A percentile compares a stretch with the other conserved stretches of the same genome.
Conservation (phyloP, 176 grass and related monocot species). For the Oryza longistaminata region DNA sequence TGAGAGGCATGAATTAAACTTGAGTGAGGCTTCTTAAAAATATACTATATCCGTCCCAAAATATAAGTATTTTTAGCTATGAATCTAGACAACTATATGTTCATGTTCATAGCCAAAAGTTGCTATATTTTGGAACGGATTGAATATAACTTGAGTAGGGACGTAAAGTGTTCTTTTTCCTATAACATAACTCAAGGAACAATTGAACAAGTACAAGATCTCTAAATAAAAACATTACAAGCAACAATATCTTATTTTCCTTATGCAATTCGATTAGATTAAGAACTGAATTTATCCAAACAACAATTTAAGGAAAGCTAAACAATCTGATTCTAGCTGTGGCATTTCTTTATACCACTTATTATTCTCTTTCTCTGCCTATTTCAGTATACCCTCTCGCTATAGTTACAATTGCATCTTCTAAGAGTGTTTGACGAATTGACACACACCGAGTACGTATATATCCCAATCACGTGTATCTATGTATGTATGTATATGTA, state of each 20-base stretch:
- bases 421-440: not conserved
- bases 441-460: not conserved
- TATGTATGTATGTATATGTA: not conserved
- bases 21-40: too few relatives aligned
- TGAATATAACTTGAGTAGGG: too few relatives aligned
- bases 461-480: not conserved
- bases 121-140: too few relatives aligned
- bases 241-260: not conserved
- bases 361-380: not conserved
- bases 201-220: too few relatives aligned
- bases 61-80: too few relatives aligned
- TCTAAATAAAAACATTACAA: too few relatives aligned
- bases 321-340: not conserved
- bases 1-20: too few relatives aligned
- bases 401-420: not conserved
- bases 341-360: constrained; percentile 10
- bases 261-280: not conserved
- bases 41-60: too few relatives aligned
- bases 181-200: too few relatives aligned
- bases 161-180: too few relatives aligned
- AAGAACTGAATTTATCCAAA: not conserved
- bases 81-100: too few relatives aligned
- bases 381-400: not conserved
- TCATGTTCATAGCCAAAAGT: too few relatives aligned
- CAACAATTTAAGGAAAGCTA: not conserved